Evolutionary conservation across 2,329 filamentous ascomycete genomes (phyloP), one percentile per base, ranked within the genome.

Genomic region (Colletotrichum tropicale): DNA sequence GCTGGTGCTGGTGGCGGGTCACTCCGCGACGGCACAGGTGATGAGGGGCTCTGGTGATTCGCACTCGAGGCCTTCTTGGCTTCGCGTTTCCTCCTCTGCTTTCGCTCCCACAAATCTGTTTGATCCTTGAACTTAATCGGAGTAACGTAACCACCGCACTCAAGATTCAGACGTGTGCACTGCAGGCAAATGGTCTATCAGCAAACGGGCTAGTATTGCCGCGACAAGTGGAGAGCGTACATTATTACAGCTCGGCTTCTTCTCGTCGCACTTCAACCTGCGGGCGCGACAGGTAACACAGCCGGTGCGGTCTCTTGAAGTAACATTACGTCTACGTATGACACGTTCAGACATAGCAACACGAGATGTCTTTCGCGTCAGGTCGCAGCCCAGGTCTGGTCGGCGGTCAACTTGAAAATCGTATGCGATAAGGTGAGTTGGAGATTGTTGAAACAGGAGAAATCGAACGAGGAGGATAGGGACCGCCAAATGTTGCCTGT

Each of bases 211-310:
- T 3, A 43, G 21, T 12, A 32, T n/a, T 15, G 52, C 13, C n/a
- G 36, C 34, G 12, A 58, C 15, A n/a, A 60, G 28, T 15, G 26
- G n/a, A n/a, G 9, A 8, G n/a, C 34, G 21, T 38, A 68, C 64
- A 15, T 73, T 69, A 55, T 73, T 52, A 68, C 86, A 88, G 1
- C 80, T 76, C 3, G 86, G 86, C 69, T 85, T 85, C 56, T 80
- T 82, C 67, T 87, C 86, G 70, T 88, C 86, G 78, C 86, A 88
- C 71, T 87, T 87, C 4, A 85, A 87, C 77, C 85, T 84, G 56
- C 86, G 80, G 5, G 85, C 84, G 24, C 86, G 82, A 70, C 86
- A 88, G 0, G 70, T 72, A 5, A 72, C 52, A 36, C 70, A 72
- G 64, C 70, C 62, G 21, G 70, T 68, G 34, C 70, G 70, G 12